Percentiles rank a stretch among this genome's conserved stretches.
Evolutionary conservation across 1,284 basidiomycete genomes (phyloP).

Genomic region (Marasmius fiardii): DNA sequence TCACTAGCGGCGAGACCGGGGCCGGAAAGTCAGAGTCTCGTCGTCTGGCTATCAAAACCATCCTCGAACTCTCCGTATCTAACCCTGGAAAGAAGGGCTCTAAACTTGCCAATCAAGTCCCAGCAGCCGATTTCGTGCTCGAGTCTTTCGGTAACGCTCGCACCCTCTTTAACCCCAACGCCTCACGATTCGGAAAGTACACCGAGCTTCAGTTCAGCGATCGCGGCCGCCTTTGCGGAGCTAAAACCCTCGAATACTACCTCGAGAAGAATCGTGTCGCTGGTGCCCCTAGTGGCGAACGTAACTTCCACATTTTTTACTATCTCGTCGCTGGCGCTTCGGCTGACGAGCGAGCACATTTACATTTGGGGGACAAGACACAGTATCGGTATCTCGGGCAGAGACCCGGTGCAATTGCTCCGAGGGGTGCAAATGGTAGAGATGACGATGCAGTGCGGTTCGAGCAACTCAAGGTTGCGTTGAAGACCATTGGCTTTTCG

Average conservation of each 20-base stretch:
- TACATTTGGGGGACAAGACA: slow-evolving; percentile 77
- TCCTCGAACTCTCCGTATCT: slow-evolving; percentile 86
- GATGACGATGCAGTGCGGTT: slow-evolving; percentile 82
- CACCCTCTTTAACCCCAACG: slow-evolving; percentile 88
- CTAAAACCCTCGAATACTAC: slow-evolving; percentile 97
- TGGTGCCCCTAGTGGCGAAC: slow-evolving; percentile 78
- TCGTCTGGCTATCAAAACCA: slow-evolving; percentile 85
- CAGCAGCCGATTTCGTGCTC: slow-evolving; percentile 92
- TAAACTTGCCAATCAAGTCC: slow-evolving; percentile 83
- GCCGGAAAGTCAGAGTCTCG: slow-evolving; percentile 94
- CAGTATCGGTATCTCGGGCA: slow-evolving; percentile 85
- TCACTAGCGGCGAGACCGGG: slow-evolving; percentile 80
- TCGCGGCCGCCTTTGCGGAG: slow-evolving; percentile 82
- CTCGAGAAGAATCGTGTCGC: slow-evolving; percentile 87
- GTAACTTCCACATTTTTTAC: slow-evolving; percentile 98
- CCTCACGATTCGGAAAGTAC: slow-evolving; percentile 90
- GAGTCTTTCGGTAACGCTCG: slow-evolving; percentile 91
- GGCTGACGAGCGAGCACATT: slow-evolving; percentile 82
- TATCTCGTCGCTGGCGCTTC: slow-evolving; percentile 91
- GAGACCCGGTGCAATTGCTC: slow-evolving; percentile 33
- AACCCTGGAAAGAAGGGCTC: slow-evolving; percentile 92
- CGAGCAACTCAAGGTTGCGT: slow-evolving; percentile 88
- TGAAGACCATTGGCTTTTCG: slow-evolving; percentile 90
- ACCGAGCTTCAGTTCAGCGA: slow-evolving; percentile 94
- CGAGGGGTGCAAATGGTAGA: slow-evolving; percentile 42